Evolutionary conservation across 768 basidiomycete species (phyloP).

Genomic region (Hortiboletus flavorubellus): DNA sequence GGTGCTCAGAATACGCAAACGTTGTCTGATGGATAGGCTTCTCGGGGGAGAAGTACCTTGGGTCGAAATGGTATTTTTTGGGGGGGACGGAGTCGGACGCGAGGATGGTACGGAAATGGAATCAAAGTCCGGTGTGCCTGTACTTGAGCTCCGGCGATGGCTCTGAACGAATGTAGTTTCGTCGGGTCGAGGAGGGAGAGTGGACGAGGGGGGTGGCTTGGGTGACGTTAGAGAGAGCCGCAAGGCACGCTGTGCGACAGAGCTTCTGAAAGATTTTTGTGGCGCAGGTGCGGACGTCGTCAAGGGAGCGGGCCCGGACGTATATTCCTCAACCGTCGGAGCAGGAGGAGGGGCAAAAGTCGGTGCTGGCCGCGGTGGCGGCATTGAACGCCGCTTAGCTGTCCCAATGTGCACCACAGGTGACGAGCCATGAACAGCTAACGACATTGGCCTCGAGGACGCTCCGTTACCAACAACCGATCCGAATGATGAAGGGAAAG

Average conservation of each 20-base stretch:
- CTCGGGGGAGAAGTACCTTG: constrained; percentile 26
- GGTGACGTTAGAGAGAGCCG: constrained; percentile 61
- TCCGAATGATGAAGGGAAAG: constrained; percentile 13
- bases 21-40: constrained; percentile 52
- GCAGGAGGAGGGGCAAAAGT: constrained; percentile 68
- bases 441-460: constrained; percentile 21
- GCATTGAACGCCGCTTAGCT: constrained; percentile 57
- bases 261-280: constrained; percentile 48
- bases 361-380: constrained; percentile 73
- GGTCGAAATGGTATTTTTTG: constrained; percentile 26
- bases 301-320: constrained; percentile 2
- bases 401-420: constrained; percentile 20
- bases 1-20: constrained; percentile 65
- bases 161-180: constrained; percentile 35
- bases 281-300: constrained; percentile 3
- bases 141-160: constrained; percentile 36
- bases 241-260: constrained; percentile 54
- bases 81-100: constrained; percentile 35
- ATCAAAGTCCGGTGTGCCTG: constrained; percentile 29
- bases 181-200: constrained; percentile 67
- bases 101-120: constrained; percentile 47
- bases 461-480: constrained; percentile 1
- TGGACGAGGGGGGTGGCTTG: constrained; percentile 57
- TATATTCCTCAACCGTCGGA: constrained; percentile 36
- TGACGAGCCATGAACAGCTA: constrained; percentile 14